Evolutionary conservation across 2,329 filamentous ascomycete species (phyloP), one percentile per base, ranked within the genome.

Genomic region (Celoporthe dispersa): DNA sequence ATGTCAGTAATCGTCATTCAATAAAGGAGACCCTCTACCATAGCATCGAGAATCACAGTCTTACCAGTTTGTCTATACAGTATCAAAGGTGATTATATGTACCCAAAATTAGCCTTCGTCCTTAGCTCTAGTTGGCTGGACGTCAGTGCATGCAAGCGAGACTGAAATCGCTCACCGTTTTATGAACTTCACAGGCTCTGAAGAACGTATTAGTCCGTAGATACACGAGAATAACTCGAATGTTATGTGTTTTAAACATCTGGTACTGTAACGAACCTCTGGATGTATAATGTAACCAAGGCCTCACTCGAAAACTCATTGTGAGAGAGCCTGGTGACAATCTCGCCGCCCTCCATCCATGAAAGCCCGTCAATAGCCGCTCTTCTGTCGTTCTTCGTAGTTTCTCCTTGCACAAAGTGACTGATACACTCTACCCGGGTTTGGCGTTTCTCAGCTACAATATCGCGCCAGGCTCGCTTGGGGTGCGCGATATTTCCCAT

Each of bases 21-120:
- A 19, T 2, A 16, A 61, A 35, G 31, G 31, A 37, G 1, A 31
- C n/a, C n/a, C n/a, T n/a, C n/a, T n/a, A n/a, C n/a, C n/a, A n/a
- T n/a, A n/a, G n/a, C n/a, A n/a, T n/a, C n/a, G n/a, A n/a, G n/a
- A n/a, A n/a, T n/a, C 14, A n/a, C 7, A 35, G 25, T 11, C 70
- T 37, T 6, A 67, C 70, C 70, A 71, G 51, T 70, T 71, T 16
- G 70, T 71, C 70, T 71, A n/a, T 62, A 60, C 16, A 33, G n/a
- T n/a, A n/a, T n/a, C 22, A 19, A 33, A 12, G 14, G n/a, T 25
- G 53, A 25, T 6, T 2, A 57, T 9, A 57, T 2, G 9, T 25
- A 22, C 9, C 22, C 53, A 14, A 31, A 59, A 31, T 25, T 59
- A n/a, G 25, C 11, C 2, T 16, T 5, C 2, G 25, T 31, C 14